These are phyloP conservation scores for Candida mesenterica DNA, from an alignment of 1,139 yeast species.

Conservation along the genomic window DNA sequence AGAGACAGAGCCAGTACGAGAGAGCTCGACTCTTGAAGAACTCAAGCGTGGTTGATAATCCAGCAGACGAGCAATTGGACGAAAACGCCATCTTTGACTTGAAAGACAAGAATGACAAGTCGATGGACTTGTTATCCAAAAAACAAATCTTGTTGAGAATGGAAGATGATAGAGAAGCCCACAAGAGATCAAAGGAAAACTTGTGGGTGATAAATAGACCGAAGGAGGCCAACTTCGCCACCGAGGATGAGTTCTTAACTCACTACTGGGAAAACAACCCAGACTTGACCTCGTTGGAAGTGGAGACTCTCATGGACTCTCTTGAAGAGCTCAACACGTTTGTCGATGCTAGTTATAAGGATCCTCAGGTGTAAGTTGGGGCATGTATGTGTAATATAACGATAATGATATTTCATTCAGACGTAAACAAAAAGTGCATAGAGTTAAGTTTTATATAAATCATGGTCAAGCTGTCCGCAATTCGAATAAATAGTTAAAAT, in stretches of 20 bases:
- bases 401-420: too few relatives aligned
- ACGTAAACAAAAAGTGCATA: too few relatives aligned
- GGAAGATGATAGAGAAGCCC: constrained; percentile 86
- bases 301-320: constrained; percentile 37
- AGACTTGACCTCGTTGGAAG: constrained; percentile 47
- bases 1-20: constrained; percentile 52
- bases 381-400: too few relatives aligned
- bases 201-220: constrained; percentile 67
- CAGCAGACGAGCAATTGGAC: constrained; percentile 16
- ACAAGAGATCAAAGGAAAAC: constrained; percentile 72
- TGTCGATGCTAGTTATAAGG: constrained; percentile 46
- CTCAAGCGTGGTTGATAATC: constrained; percentile 19
- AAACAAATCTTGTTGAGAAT: constrained; percentile 68
- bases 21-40: constrained; percentile 37
- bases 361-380: constrained; percentile 27
- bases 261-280: constrained; percentile 56
- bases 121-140: constrained; percentile 34
- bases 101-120: constrained; percentile 24
- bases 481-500: background rate
- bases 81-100: constrained; percentile 31
- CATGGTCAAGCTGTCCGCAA: background rate
- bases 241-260: constrained; percentile 57
- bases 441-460: constrained; percentile 1
- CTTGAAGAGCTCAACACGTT: constrained; percentile 55
- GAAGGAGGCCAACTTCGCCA: constrained; percentile 32